Percentiles rank a stretch among this genome's conserved stretches.
Evolutionary conservation across 768 basidiomycete species (phyloP).

Genomic region (Amanita polypyramis): DNA sequence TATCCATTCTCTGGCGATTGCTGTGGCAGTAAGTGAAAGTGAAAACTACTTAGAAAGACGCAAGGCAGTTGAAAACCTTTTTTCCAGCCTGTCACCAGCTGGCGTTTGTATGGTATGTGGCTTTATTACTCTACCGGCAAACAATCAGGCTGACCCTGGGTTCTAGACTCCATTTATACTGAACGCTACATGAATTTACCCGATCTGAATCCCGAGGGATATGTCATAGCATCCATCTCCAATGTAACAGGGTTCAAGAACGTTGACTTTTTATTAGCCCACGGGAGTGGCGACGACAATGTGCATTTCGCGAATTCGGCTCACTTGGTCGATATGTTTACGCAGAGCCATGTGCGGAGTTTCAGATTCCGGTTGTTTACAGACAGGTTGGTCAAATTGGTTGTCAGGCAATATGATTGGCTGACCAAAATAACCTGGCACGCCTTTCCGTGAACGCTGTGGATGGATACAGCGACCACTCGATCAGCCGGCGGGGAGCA

Average conservation of each 20-base stretch:
- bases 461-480: slow-evolving; percentile 72
- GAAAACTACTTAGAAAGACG: neutral
- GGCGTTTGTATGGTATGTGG: slow-evolving; percentile 63
- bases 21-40: slow-evolving; percentile 69
- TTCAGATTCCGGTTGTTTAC: slow-evolving; percentile 95
- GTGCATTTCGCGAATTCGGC: slow-evolving; percentile 92
- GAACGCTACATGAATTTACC: slow-evolving; percentile 95
- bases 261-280: slow-evolving; percentile 75
- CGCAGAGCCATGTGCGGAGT: slow-evolving; percentile 55
- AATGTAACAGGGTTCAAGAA: slow-evolving; percentile 81
- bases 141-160: neutral
- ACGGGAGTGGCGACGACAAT: slow-evolving; percentile 95
- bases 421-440: slow-evolving; percentile 8
- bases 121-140: neutral
- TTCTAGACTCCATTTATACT: slow-evolving; percentile 86
- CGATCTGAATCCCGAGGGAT: slow-evolving; percentile 70
- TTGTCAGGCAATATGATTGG: slow-evolving; percentile 12
- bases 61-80: neutral
- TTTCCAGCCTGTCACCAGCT: slow-evolving; percentile 74
- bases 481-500: slow-evolving; percentile 63
- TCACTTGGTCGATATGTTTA: slow-evolving; percentile 89
- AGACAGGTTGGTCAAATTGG: slow-evolving; percentile 55
- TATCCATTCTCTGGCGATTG: slow-evolving; percentile 84
- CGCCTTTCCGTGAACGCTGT: neutral
- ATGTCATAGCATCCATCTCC: slow-evolving; percentile 79